Base-by-base conservation (phyloP, 2,329 filamentous ascomycete species). In the Colletotrichum brevisporum region DNA sequence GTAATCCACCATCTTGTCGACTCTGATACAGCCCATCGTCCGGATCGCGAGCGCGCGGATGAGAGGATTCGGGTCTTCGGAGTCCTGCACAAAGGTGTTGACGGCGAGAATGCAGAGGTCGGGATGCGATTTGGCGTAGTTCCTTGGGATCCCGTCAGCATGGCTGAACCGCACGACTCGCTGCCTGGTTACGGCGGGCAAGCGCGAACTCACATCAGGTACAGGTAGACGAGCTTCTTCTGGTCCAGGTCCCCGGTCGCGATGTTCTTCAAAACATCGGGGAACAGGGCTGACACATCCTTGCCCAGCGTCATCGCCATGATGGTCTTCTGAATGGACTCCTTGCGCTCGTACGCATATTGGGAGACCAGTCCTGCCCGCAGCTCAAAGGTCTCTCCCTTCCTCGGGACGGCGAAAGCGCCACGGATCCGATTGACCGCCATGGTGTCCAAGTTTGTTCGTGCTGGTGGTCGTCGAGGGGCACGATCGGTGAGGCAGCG, bases 261-360 rank as follows among this genome's bases (percentile, higher is more conserved):
- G 81, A 99, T 99, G 78, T 99, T 99, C 88, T 99, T 99, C 73
- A 99, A 86, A 41, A 99, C 96, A 79, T 99, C 96, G 2, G 96
- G 96, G 80, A 99, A 99, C 72, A 99, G 85, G 65, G 95, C 93
- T 62, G 96, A 99, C 69, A 99, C 96, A 83, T 99, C 96, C 83
- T 99, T 99, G 81, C 96, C 96, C 75, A 99, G 82, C 1, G 96
- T 99, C 96, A 99, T 99, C 79, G 96, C 95, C 95, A 98, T 98
- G 84, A 99, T 99, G 73, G 96, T 99, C 88, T 97, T 98, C 80
- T 99, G 96, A 75, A 99, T 99, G 26, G 96, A 93, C 85, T 99
- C 96, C 83, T 99, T 99, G 77, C 94, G 92, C 89, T 99, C 96
- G 84, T 97, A 98, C 70, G 96, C 96, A 92, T 98, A 99, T 85